Conservation (phyloP, 2,329 filamentous ascomycete species). For the Berkeleyomyces basicola region DNA sequence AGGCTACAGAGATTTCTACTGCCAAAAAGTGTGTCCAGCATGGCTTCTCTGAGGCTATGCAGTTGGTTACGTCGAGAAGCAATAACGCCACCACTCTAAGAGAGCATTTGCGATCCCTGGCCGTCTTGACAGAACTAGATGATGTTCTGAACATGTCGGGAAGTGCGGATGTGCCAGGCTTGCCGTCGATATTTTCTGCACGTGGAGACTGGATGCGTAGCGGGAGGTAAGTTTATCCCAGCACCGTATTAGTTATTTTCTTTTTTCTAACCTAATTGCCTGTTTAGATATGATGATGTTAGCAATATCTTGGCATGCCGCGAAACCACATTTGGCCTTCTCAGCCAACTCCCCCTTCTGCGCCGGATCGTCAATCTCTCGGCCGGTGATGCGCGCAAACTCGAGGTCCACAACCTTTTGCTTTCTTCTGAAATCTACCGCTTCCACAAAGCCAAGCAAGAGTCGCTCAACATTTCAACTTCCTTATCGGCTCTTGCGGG, state of each 20-base stretch:
- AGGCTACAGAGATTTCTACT: constrained; percentile 37
- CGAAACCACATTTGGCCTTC: constrained; percentile 63
- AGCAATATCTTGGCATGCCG: constrained; percentile 67
- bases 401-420: constrained; percentile 64
- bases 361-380: constrained; percentile 43
- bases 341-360: constrained; percentile 54
- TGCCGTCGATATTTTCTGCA: constrained; percentile 45
- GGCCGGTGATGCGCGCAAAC: constrained; percentile 45
- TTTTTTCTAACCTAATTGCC: constrained; percentile 16
- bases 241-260: neutral
- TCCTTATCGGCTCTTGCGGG: constrained; percentile 63
- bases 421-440: constrained; percentile 60
- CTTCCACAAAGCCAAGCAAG: constrained; percentile 66
- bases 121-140: constrained; percentile 64
- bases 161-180: constrained; percentile 40
- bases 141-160: constrained; percentile 51
- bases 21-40: constrained; percentile 44
- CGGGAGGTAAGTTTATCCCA: constrained; percentile 43
- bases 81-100: constrained; percentile 36
- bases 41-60: constrained; percentile 44
- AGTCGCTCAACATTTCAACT: constrained; percentile 72
- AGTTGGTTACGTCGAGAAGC: constrained; percentile 32
- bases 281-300: constrained; percentile 53
- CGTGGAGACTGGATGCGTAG: constrained; percentile 68
- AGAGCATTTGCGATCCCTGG: constrained; percentile 43